phyloP scores from a whole-genome alignment of 1,139 yeast genomes.

The Taiozyma sp. region DNA sequence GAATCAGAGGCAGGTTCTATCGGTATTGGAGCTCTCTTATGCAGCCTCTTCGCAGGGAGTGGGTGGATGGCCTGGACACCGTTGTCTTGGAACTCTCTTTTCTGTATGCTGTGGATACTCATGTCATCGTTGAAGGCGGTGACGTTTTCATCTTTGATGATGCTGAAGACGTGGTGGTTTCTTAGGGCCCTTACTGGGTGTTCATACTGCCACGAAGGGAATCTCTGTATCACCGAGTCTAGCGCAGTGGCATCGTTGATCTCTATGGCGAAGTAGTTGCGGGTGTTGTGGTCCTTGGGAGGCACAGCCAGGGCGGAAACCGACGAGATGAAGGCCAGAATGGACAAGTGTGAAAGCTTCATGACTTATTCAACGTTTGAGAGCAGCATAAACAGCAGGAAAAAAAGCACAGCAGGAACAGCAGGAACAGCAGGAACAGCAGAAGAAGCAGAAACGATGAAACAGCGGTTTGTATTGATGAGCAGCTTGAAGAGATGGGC shows the following conservation, averaged over 20 bases:
- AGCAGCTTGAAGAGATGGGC: no score
- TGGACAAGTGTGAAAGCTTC: background rate
- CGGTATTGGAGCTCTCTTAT: slow-evolving; percentile 26
- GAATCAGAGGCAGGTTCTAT: slow-evolving; percentile 36
- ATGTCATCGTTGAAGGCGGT: slow-evolving; percentile 6
- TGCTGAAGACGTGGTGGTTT: slow-evolving; percentile 59
- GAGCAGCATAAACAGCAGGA: background rate
- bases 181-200: slow-evolving; percentile 56
- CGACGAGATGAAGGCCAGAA: background rate
- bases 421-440: background rate
- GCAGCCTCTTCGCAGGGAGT: slow-evolving; percentile 21
- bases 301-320: slow-evolving; percentile 22
- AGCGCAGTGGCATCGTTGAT: slow-evolving; percentile 30
- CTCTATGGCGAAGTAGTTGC: slow-evolving; percentile 56
- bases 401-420: background rate
- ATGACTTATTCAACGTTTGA: background rate
- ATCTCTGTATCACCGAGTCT: slow-evolving; percentile 14
- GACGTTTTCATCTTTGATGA: slow-evolving; percentile 29
- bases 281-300: slow-evolving; percentile 27
- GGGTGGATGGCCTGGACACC: slow-evolving; percentile 21
- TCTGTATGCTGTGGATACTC: slow-evolving; percentile 13
- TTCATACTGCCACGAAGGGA: slow-evolving; percentile 47
- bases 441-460: background rate
- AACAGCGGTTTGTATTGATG: no score
- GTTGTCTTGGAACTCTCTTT: slow-evolving; percentile 30